phyloP scores from a whole-genome alignment of 1,284 basidiomycete genomes.

The Anthracocystis walkeri region DNA sequence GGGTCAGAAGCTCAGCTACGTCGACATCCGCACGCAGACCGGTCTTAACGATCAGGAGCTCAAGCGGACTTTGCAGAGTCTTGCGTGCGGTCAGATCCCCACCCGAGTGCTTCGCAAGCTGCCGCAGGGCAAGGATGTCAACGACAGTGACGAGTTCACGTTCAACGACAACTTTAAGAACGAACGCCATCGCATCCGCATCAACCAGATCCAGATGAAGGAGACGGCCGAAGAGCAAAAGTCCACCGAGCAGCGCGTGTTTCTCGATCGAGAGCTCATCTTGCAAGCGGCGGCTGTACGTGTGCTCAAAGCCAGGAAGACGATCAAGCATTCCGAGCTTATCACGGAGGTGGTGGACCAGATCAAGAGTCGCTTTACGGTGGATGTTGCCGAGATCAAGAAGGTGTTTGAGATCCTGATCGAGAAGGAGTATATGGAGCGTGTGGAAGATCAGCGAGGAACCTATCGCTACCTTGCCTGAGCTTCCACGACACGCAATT shows the following conservation, averaged over 20 bases:
- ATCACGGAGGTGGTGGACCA: conserved; percentile 63
- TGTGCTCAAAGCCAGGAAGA: conserved; percentile 67
- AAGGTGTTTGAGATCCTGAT: conserved; percentile 67
- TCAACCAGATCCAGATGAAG: conserved; percentile 95
- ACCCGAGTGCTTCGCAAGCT: conserved; percentile 83
- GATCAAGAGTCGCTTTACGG: conserved; percentile 61
- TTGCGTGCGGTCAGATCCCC: conserved; percentile 86
- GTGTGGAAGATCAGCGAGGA: conserved; percentile 63
- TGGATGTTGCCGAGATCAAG: conserved; percentile 67
- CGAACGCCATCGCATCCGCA: conserved; percentile 82
- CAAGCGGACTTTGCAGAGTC: conserved; percentile 85
- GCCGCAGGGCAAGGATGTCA: conserved; percentile 83
- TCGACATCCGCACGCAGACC: conserved; percentile 78
- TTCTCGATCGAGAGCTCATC: conserved; percentile 85
- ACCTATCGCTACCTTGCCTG: conserved; percentile 68
- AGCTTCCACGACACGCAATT: not conserved
- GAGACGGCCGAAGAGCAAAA: conserved; percentile 89
- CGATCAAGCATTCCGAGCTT: conserved; percentile 62
- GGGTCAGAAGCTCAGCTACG: conserved; percentile 75
- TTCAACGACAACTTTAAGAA: conserved; percentile 89
- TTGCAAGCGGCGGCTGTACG: conserved; percentile 86
- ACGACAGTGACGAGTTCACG: conserved; percentile 80
- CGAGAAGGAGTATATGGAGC: conserved; percentile 67
- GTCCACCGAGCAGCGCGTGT: conserved; percentile 84
- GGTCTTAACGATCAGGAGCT: conserved; percentile 77